Percentiles rank a stretch among this genome's conserved stretches.
Conservation (phyloP, 306 rosid species). For the Ammopiptanthus mongolicus region DNA sequence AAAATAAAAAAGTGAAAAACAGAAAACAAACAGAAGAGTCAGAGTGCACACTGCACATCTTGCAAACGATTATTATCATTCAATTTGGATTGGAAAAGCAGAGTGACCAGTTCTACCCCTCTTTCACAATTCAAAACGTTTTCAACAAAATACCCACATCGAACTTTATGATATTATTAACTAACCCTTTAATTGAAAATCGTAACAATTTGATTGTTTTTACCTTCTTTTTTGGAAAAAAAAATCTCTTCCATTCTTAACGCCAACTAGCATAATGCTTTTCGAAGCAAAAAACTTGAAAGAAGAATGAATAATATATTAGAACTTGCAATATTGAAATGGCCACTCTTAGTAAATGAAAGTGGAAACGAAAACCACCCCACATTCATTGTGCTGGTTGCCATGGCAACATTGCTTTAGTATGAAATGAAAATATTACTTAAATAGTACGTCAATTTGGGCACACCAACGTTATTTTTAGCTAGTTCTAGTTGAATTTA, state of each 20-base stretch:
- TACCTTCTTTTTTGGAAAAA: neutral
- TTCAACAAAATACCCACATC: neutral
- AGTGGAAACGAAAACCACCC: conserved; percentile 29
- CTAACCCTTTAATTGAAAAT: neutral
- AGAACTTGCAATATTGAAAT: neutral
- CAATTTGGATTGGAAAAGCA: neutral
- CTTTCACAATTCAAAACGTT: neutral
- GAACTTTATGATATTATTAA: neutral
- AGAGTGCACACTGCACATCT: conserved; percentile 1
- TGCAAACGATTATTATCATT: neutral
- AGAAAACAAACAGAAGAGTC: conserved; percentile 19
- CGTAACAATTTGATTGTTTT: no score
- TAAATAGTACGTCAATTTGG: neutral
- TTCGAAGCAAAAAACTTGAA: neutral
- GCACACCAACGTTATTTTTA: neutral
- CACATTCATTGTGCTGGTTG: conserved; percentile 11
- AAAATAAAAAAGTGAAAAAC: neutral
- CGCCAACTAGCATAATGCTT: neutral
- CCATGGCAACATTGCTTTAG: conserved; percentile 5
- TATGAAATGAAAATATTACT: neutral
- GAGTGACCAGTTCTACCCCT: neutral
- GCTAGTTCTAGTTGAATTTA: neutral
- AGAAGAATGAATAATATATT: neutral
- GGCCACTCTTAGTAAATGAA: neutral
- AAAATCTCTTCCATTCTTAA: neutral